phyloP scores from a whole-genome alignment of 2,329 filamentous ascomycete species.

The Claviceps spartinae region DNA sequence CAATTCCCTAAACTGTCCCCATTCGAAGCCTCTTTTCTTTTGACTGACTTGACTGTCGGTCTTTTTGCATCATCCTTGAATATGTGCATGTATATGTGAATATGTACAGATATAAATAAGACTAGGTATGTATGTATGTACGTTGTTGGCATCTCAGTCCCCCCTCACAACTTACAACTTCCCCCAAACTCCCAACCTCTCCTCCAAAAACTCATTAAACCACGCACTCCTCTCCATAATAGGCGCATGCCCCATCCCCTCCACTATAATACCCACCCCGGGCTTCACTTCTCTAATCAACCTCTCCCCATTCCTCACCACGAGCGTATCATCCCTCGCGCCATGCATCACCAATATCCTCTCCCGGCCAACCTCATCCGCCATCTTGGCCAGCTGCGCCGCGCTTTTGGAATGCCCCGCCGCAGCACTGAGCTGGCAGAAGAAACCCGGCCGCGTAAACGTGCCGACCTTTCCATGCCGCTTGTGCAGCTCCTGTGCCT shows the following conservation, averaged over 20 bases:
- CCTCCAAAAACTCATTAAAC: conserved; percentile 52
- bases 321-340: conserved; percentile 64
- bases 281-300: conserved; percentile 53
- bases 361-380: conserved; percentile 54
- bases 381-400: conserved; percentile 50
- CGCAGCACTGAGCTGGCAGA: conserved; percentile 65
- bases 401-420: conserved; percentile 66
- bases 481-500: conserved; percentile 67
- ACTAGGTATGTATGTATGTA: too few species aligned
- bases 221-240: conserved; percentile 57
- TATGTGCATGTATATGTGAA: neutral
- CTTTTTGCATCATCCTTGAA: too few species aligned
- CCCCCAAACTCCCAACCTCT: conserved; percentile 38
- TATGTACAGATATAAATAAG: neutral
- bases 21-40: too few species aligned
- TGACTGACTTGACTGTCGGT: too few species aligned
- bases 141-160: too few species aligned
- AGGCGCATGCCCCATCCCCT: conserved; percentile 63
- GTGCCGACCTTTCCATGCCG: conserved; percentile 37
- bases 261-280: conserved; percentile 45
- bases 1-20: too few species aligned
- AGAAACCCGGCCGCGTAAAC: conserved; percentile 55
- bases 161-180: conserved; percentile 18
- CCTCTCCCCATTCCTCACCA: conserved; percentile 52
- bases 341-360: conserved; percentile 71